Evolutionary conservation across 345 rosid genomes (phyloP).

Genomic region (Cardamine occulta): DNA sequence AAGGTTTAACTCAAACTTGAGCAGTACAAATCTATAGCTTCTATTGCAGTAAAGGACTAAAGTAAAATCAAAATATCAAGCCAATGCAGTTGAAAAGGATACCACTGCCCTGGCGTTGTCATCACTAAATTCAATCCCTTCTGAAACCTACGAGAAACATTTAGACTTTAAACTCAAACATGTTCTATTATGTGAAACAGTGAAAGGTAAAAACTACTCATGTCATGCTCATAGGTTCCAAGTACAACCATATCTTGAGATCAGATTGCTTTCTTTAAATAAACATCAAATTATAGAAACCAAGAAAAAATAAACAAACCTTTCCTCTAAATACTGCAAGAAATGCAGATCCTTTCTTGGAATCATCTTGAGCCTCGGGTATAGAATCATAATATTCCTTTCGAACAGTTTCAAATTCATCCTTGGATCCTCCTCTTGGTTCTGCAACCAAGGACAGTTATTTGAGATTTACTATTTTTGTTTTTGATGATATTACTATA

Average conservation of each 20-base stretch:
- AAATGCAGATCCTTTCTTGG: constrained; percentile 76
- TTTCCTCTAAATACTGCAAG: constrained; percentile 96
- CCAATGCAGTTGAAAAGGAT: constrained; percentile 57
- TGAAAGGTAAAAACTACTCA: background rate
- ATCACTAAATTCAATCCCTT: constrained; percentile 94
- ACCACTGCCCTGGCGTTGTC: constrained; percentile 96
- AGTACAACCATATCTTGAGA: no score
- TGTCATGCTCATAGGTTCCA: background rate
- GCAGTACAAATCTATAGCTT: constrained; percentile 8
- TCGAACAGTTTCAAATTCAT: constrained; percentile 73
- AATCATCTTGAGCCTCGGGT: constrained; percentile 44
- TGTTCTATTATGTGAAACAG: background rate
- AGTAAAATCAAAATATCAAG: background rate
- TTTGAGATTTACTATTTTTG: background rate
- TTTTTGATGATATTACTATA: background rate
- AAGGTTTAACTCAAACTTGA: constrained; percentile 48
- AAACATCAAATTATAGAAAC: constrained; percentile 10
- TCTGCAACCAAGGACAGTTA: constrained; percentile 52
- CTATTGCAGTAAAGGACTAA: constrained; percentile 24
- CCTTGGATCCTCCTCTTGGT: constrained; percentile 86
- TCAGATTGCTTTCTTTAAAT: background rate
- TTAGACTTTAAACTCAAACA: constrained; percentile 5
- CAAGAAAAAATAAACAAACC: constrained; percentile 48
- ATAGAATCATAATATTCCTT: constrained; percentile 75
- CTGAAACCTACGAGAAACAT: constrained; percentile 78